Base-by-base conservation (phyloP, 2,329 filamentous ascomycete genomes). In the Ophiocordyceps camponoti-saundersi region DNA sequence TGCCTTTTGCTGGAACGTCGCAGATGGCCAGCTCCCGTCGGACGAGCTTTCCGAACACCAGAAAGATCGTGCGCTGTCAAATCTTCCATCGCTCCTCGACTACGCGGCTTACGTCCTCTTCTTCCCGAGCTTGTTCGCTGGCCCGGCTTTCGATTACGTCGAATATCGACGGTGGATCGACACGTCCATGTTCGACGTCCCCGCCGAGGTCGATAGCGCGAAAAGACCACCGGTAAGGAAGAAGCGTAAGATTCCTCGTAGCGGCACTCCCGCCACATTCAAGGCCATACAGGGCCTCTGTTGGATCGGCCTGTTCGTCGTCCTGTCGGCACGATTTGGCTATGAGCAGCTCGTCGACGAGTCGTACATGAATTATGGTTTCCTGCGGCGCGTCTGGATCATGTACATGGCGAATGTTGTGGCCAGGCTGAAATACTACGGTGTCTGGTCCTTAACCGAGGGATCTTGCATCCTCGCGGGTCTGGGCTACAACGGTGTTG, bases 1-100 rank as follows among this genome's bases (percentile, higher is more conserved):
- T 21, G 85, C 90, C 6, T 98, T 98, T 60, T 94, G 87, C 67
- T 98, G 92, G 92, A 96, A 96, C 60, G 82, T 96, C 10, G 88
- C 92, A 57, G 92, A 98, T 61, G 93, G 92, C 20, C 79, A 82
- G 49, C 72, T 94, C 20, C 80, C 86, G 3, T 78, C 82, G 18
- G 73, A 82, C 42, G 78, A 89, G 48, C 75, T 98, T n/a, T 85
- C 85, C 1, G 85, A 92, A 45, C 78, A 83, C 43, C 92, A 98
- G 61, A 89, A 82, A 58, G 84, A 89, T 52, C 79, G 85, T 29
- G 83, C 84, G 44, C 73, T 98, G 41, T 72, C 71, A 46, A 66
- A 85, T 43, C 71, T 98, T 47, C 93, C 93, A 0, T 63, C 68
- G 20, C 59, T 92, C 1, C 66, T 95, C 32, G 85, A 96, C 65